These are phyloP conservation scores for Fusarium temperatum DNA, from an alignment of 2,329 filamentous ascomycete species.

Conservation along the genomic window DNA sequence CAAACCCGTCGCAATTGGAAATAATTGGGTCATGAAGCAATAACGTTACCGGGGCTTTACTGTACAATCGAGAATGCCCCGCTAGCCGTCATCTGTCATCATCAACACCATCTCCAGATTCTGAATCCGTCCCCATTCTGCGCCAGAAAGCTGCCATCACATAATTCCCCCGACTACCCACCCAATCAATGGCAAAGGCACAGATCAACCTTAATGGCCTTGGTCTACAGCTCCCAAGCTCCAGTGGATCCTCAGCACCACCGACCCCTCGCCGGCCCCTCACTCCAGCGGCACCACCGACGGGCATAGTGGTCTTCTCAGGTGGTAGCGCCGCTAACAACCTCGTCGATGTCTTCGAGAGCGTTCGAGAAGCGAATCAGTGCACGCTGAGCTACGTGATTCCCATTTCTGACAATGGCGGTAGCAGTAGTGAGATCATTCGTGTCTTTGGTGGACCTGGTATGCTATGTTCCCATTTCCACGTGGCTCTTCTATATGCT, in stretches of 20 bases:
- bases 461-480: slow-evolving; percentile 60
- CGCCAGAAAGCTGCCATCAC: not conserved
- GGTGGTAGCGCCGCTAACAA: slow-evolving; percentile 95
- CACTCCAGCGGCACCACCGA: slow-evolving; percentile 15
- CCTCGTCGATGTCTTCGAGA: slow-evolving; percentile 88
- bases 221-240: slow-evolving; percentile 36
- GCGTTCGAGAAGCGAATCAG: slow-evolving; percentile 69
- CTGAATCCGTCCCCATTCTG: not conserved
- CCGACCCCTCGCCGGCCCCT: slow-evolving; percentile 26
- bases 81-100: slow-evolving; percentile 18
- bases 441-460: slow-evolving; percentile 94
- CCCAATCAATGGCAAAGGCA: slow-evolving; percentile 35
- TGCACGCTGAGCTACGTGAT: slow-evolving; percentile 85
- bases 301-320: slow-evolving; percentile 81
- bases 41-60: slow-evolving; percentile 3
- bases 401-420: slow-evolving; percentile 95
- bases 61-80: not conserved
- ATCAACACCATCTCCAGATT: slow-evolving; percentile 7
- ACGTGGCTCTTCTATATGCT: slow-evolving; percentile 11
- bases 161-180: slow-evolving; percentile 7
- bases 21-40: not conserved
- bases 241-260: slow-evolving; percentile 32
- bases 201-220: slow-evolving; percentile 30
- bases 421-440: slow-evolving; percentile 92
- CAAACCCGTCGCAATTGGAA: not conserved